Evolutionary conservation across 768 basidiomycete species (phyloP).

Genomic region (Lentinula boryana): DNA sequence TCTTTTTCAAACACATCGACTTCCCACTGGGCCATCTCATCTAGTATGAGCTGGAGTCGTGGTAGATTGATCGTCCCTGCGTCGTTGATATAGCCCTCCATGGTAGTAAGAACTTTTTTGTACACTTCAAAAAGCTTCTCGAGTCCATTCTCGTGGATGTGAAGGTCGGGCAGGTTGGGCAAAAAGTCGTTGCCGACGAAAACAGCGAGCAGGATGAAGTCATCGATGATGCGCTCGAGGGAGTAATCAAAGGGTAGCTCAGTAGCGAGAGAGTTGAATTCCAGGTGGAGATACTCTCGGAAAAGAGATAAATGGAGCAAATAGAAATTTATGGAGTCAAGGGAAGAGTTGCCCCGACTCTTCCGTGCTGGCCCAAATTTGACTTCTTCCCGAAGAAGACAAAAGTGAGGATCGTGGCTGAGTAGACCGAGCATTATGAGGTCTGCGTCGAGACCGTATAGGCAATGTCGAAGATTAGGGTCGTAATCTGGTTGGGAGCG

Average conservation of each 20-base stretch:
- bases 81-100: conserved; percentile 93
- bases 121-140: conserved; percentile 94
- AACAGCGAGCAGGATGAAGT: conserved; percentile 93
- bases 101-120: conserved; percentile 80
- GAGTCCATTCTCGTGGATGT: conserved; percentile 96
- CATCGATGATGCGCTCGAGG: conserved; percentile 94
- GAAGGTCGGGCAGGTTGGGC: conserved; percentile 92
- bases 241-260: conserved; percentile 75
- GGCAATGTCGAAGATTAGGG: conserved; percentile 93
- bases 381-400: conserved; percentile 94
- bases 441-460: conserved; percentile 98
- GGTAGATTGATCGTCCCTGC: conserved; percentile 73
- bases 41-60: conserved; percentile 79
- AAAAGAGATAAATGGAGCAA: conserved; percentile 90
- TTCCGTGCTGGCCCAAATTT: conserved; percentile 87
- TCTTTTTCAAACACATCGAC: conserved; percentile 89
- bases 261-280: conserved; percentile 73
- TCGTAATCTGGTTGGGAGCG: conserved; percentile 96
- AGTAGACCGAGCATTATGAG: conserved; percentile 96
- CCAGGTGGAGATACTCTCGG: conserved; percentile 96
- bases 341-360: conserved; percentile 52
- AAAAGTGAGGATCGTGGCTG: conserved; percentile 98
- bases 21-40: conserved; percentile 88
- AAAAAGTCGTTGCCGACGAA: conserved; percentile 98
- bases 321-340: conserved; percentile 88